Conservation (phyloP, 768 basidiomycete species). For the Multifurca ochricompacta region DNA sequence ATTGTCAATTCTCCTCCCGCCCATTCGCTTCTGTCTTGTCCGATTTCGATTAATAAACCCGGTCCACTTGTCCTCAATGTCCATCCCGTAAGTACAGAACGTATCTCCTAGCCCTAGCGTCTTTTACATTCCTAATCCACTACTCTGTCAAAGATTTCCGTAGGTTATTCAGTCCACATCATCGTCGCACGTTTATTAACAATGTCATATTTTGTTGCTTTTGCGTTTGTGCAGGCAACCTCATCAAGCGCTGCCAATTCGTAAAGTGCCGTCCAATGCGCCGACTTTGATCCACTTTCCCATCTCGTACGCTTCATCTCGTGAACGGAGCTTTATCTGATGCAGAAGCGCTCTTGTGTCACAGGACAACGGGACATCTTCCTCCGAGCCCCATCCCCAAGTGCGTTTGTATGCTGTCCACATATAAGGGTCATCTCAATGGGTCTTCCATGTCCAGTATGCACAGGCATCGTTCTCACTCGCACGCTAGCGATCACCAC, state of each 20-base stretch:
- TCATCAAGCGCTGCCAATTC: not conserved
- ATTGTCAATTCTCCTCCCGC: not conserved
- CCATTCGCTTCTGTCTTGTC: not conserved
- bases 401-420: not conserved
- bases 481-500: not conserved
- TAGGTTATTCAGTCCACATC: not conserved
- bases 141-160: slow-evolving; percentile 1
- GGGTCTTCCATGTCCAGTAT: not conserved
- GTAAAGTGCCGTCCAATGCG: not conserved
- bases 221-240: not conserved
- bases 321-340: not conserved
- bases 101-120: not conserved
- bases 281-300: not conserved
- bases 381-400: not conserved
- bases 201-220: not conserved
- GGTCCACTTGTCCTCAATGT: not conserved
- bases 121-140: not conserved
- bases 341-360: not conserved
- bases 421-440: not conserved
- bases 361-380: slow-evolving; percentile 1
- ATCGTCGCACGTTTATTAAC: not conserved
- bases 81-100: slow-evolving; percentile 1
- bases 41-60: not conserved
- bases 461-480: not conserved
- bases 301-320: not conserved